Base-by-base conservation (phyloP, 345 rosid species). In the Moringa oleifera region DNA sequence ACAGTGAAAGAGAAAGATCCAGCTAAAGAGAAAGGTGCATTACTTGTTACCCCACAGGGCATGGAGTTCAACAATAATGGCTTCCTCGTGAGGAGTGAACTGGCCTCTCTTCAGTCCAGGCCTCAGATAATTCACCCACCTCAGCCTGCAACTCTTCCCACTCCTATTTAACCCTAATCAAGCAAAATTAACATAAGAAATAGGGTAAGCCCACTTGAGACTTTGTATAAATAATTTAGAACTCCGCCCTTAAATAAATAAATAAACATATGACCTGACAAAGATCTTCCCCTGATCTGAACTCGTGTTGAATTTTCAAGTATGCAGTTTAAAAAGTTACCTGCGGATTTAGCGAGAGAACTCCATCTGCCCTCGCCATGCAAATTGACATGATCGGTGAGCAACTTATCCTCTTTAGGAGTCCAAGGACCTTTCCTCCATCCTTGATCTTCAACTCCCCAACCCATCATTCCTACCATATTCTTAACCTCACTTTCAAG, bases 381-480 rank as follows among this genome's bases (percentile, higher is more conserved):
- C 50, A 68, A 53, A 49, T 65, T 72, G n/a, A 89, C 84, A 72
- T 87, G 73, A 60, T 83, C 82, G 5, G 19, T 59, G 1, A 92
- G 83, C 68, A 89, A 62, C 70, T 73, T 83, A 62, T 89, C 96
- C 64, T 87, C 98, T 73, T 84, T 82, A 36, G 86, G 79, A 67
- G 95, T 84, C 98, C 98, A 89, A 53, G 93, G 96, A 25, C 96
- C 96, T 46, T 89, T 85, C 77, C 89, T 81, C 84, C 84, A 83
- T 18, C 75, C 87, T 77, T 80, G 75, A 18, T 71, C 76, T 50
- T 59, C 66, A 64, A 25, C 59, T 65, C 69, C 83, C 90, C 88
- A 80, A 61, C 73, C 74, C 80, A 66, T 71, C 80, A 75, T 75
- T 47, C 64, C 67, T 36, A 20, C 61, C 72, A 69, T 61, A 53